Evolutionary conservation across 192 early-diverging fungal species (phyloP).

Genomic region (Coemansia sp.): DNA sequence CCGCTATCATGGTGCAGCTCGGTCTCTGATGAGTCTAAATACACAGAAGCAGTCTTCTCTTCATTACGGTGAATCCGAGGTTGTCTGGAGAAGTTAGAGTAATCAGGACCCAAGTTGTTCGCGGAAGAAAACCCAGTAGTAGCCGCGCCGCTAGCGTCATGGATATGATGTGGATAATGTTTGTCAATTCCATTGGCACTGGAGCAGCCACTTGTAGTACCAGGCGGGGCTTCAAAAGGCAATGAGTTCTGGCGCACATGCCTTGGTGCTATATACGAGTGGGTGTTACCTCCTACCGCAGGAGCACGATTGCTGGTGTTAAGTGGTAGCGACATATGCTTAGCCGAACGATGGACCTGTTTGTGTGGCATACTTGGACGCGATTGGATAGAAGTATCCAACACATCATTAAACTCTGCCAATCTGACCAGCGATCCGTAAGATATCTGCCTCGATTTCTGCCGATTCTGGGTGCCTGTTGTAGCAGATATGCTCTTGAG

Average conservation of each 20-base stretch:
- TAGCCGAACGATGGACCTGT: neutral
- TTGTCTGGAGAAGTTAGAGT: neutral
- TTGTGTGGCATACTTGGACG: neutral
- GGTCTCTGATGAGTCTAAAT: neutral
- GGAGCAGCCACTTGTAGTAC: neutral
- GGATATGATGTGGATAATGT: neutral
- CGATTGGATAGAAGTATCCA: neutral
- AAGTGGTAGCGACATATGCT: conserved; percentile 15
- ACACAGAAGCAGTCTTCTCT: neutral
- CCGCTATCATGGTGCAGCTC: neutral
- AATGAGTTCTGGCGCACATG: neutral
- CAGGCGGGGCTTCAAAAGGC: neutral
- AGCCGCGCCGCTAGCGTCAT: neutral
- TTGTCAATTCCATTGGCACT: neutral
- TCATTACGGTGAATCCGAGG: neutral
- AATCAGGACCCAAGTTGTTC: neutral
- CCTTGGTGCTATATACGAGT: neutral
- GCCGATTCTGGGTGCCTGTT: neutral
- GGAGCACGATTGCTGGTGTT: neutral
- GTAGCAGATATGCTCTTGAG: neutral
- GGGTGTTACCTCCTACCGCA: neutral
- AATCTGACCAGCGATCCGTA: neutral
- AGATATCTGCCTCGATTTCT: neutral
- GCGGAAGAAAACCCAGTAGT: neutral
- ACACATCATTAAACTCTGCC: neutral